Evolutionary conservation across 2,329 filamentous ascomycete species (phyloP), one percentile per base, ranked within the genome.

Genomic region (Xylariaceae sp.): DNA sequence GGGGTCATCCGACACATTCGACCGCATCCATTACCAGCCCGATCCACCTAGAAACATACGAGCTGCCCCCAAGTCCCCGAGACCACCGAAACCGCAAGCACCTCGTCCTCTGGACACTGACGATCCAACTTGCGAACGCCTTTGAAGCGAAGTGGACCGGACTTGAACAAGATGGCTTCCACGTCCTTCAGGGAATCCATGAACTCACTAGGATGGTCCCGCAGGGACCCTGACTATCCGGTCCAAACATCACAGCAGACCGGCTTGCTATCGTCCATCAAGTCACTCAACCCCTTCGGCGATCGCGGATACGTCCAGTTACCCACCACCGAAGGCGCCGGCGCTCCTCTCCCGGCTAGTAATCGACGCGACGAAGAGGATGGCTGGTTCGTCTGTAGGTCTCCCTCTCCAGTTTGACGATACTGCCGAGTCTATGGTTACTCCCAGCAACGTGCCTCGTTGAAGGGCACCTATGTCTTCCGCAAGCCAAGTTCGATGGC

Each of bases 351-450:
- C 37, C 91, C 91, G 39, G 89, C 89, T 47, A 81, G 88, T 48
- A 87, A 66, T 61, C 79, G 90, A 59, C 82, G 90, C 55, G 90
- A 96, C 62, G 93, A 97, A 66, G 91, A 97, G 63, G 93, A 96
- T 68, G 87, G 84, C 50, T 96, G 87, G 82, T 90, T 96, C 79
- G 84, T 87, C 59, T 74, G 93, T 98, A 80, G 91, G 93, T 79
- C 54, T 50, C 29, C 34, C 33, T 35, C 33, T 36, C 34, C 42
- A 30, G 35, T 39, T 55, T 60, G n/a, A n/a, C n/a, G n/a, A n/a
- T n/a, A n/a, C n/a, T n/a, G n/a, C n/a, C n/a, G n/a, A n/a, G n/a
- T n/a, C n/a, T n/a, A n/a, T n/a, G n/a, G n/a, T n/a, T n/a, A n/a
- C n/a, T 62, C 65, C 64, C 63, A 72, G 68, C 67, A 68, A 63